These are phyloP conservation scores for Fusarium irregulare DNA, from an alignment of 2,329 filamentous ascomycete genomes.

Conservation along the genomic window DNA sequence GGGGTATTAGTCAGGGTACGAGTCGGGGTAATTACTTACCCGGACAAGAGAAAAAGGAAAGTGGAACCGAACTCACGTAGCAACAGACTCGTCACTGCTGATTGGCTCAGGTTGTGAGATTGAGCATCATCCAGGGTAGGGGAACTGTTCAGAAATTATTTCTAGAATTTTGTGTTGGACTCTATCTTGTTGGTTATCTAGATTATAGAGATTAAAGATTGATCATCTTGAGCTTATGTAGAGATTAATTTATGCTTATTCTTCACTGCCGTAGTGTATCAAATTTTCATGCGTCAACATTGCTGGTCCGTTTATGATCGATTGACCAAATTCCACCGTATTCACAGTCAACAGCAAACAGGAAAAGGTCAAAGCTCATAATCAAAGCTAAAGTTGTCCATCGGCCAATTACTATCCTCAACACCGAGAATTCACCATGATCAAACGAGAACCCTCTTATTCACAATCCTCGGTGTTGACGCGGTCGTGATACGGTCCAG, in stretches of 20 bases:
- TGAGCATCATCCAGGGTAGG: too few species aligned
- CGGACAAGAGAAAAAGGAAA: background rate
- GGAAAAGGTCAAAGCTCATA: too few species aligned
- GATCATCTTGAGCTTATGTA: conserved; percentile 3
- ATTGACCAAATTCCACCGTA: accelerated
- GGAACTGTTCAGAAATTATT: too few species aligned
- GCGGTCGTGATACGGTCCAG: background rate
- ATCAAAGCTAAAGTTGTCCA: too few species aligned
- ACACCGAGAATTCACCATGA: background rate
- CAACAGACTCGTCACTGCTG: too few species aligned
- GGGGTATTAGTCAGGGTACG: background rate
- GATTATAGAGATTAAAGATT: background rate
- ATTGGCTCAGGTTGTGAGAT: too few species aligned
- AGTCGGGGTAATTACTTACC: background rate
- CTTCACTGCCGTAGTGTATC: too few species aligned
- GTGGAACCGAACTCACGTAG: background rate
- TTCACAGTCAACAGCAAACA: too few species aligned
- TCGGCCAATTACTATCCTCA: background rate
- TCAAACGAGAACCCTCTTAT: background rate
- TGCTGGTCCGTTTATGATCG: too few species aligned
- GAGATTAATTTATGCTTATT: conserved; percentile 12
- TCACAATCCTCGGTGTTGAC: background rate
- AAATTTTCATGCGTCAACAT: too few species aligned
- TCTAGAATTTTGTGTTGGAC: background rate
- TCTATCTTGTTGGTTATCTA: background rate